Evolutionary conservation across 495 filamentous ascomycete species (phyloP).

Genomic region (Podospora pseudocomata): DNA sequence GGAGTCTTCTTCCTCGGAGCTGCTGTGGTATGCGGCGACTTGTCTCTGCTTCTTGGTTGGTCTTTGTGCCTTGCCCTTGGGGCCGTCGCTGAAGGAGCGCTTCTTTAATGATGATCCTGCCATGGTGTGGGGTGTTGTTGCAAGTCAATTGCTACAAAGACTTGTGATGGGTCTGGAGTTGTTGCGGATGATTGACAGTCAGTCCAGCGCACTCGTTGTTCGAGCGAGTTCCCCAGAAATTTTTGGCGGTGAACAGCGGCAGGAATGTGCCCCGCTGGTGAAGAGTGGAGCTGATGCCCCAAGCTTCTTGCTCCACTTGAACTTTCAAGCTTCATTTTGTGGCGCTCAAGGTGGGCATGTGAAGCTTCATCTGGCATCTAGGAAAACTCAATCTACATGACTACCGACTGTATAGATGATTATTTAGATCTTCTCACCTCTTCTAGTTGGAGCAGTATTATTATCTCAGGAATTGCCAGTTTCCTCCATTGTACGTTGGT

Average conservation of each 20-base stretch:
- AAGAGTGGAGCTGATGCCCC: not conserved
- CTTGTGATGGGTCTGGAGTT: not conserved
- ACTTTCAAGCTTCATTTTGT: not conserved
- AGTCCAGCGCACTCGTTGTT: not conserved
- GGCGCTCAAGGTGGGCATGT: not conserved
- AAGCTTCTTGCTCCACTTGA: not conserved
- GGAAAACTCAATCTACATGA: too few relatives aligned
- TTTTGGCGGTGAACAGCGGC: constrained; percentile 36
- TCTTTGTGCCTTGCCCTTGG: constrained; percentile 50
- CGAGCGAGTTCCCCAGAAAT: constrained; percentile 26
- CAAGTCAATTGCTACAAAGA: constrained; percentile 10
- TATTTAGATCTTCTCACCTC: too few relatives aligned
- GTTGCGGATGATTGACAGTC: not conserved
- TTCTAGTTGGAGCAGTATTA: too few relatives aligned
- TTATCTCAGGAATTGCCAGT: too few relatives aligned
- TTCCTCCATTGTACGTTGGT: too few relatives aligned
- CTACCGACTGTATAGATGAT: too few relatives aligned
- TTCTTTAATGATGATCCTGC: constrained; percentile 31
- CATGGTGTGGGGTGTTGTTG: constrained; percentile 26
- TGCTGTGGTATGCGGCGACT: constrained; percentile 69
- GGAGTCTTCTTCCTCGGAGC: constrained; percentile 50
- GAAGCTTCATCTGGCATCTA: not conserved
- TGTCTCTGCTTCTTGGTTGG: constrained; percentile 70
- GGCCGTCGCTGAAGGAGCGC: constrained; percentile 45
- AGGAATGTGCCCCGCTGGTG: constrained; percentile 12